Conservation (phyloP, 2,329 filamentous ascomycete species). For the Aspergillus arachidicola region DNA sequence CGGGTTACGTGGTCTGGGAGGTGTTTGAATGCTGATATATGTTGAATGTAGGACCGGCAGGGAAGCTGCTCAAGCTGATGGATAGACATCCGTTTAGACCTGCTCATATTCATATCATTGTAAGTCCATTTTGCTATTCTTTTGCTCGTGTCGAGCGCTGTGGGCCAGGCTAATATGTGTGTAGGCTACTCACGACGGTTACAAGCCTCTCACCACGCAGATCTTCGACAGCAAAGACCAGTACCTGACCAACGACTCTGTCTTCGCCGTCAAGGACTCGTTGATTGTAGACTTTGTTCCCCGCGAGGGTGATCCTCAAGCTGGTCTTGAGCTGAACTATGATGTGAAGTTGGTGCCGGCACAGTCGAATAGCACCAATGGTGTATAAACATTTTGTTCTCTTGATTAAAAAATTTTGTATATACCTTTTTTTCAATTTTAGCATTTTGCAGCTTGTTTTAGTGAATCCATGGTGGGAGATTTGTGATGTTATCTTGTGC, state of each 20-base stretch:
- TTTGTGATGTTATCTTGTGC: background rate
- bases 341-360: constrained; percentile 50
- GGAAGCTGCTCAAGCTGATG: constrained; percentile 59
- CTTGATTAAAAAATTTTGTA: background rate
- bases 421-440: background rate
- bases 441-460: background rate
- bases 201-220: constrained; percentile 74
- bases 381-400: background rate
- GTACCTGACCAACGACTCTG: constrained; percentile 62
- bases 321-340: constrained; percentile 57
- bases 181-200: constrained; percentile 58
- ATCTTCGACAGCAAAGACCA: constrained; percentile 71
- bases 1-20: background rate
- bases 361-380: constrained; percentile 1
- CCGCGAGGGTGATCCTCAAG: constrained; percentile 54
- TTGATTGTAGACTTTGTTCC: constrained; percentile 60
- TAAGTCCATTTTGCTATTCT: constrained; percentile 33
- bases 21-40: constrained; percentile 5
- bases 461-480: background rate
- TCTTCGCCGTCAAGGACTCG: constrained; percentile 63
- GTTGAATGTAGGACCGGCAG: constrained; percentile 52
- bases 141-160: background rate
- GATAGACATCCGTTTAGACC: constrained; percentile 65
- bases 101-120: constrained; percentile 66
- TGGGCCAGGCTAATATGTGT: background rate